Conservation (phyloP, 2,329 filamentous ascomycete genomes). For the Chrysoporthe puriensis region DNA sequence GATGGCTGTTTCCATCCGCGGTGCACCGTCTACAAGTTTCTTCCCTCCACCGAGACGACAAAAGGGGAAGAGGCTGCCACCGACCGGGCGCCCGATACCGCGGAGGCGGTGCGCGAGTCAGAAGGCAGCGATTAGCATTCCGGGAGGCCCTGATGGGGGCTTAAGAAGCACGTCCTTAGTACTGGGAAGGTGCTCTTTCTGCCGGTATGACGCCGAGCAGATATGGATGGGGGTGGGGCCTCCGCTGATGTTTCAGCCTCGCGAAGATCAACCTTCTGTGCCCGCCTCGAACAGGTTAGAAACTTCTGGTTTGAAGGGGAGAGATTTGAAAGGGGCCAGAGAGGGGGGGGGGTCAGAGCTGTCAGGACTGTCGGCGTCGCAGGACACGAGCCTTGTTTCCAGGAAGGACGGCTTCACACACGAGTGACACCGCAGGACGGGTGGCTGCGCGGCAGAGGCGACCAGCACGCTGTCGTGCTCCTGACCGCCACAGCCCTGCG, state of each 20-base stretch:
- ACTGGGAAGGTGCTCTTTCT: not conserved
- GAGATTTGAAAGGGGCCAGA: too few species aligned
- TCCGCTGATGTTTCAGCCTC: slow-evolving; percentile 7
- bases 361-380: not conserved
- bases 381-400: slow-evolving; percentile 3
- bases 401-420: too few species aligned
- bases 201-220: too few species aligned
- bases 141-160: not conserved
- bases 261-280: not conserved
- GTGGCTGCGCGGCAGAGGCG: not conserved
- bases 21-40: too few species aligned
- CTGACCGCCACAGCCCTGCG: not conserved
- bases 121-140: not conserved
- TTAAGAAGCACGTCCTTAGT: not conserved
- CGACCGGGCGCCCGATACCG: too few species aligned
- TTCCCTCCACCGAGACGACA: not conserved
- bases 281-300: not conserved
- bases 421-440: slow-evolving; percentile 12
- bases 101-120: not conserved
- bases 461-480: too few species aligned
- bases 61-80: not conserved
- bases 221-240: not conserved
- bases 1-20: too few species aligned
- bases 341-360: not conserved
- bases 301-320: not conserved